phyloP scores from a whole-genome alignment of 179 eudicot species.

The Corrigiola litoralis region DNA sequence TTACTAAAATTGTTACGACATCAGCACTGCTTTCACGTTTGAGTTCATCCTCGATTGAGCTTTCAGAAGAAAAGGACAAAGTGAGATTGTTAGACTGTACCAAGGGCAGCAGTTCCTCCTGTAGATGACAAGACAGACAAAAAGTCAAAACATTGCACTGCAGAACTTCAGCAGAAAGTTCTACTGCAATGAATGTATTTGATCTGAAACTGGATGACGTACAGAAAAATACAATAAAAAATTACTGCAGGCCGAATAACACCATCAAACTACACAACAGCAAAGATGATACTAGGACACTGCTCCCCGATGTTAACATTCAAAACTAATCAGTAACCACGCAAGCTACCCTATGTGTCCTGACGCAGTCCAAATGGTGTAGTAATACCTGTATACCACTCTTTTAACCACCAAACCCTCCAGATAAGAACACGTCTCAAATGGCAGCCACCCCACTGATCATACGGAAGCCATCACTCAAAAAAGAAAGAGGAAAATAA shows the following conservation, averaged over 20 bases:
- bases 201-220: not conserved
- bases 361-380: no score
- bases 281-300: no score
- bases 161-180: slow-evolving; percentile 3
- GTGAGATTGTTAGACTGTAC: slow-evolving; percentile 72
- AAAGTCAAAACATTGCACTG: not conserved
- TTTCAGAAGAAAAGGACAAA: slow-evolving; percentile 85
- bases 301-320: no score
- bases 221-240: not conserved
- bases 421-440: no score
- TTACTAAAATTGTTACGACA: slow-evolving; percentile 79
- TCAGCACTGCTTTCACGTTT: slow-evolving; percentile 98
- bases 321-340: no score
- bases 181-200: not conserved
- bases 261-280: no score
- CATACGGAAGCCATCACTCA: no score
- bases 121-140: slow-evolving; percentile 18
- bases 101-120: slow-evolving; percentile 91
- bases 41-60: slow-evolving; percentile 91
- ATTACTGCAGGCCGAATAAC: not conserved
- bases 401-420: no score
- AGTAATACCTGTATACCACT: no score
- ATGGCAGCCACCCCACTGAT: no score
- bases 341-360: no score
- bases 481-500: no score